Conservation (phyloP, 2,329 filamentous ascomycete species). For the Aspergillus neoniger region DNA sequence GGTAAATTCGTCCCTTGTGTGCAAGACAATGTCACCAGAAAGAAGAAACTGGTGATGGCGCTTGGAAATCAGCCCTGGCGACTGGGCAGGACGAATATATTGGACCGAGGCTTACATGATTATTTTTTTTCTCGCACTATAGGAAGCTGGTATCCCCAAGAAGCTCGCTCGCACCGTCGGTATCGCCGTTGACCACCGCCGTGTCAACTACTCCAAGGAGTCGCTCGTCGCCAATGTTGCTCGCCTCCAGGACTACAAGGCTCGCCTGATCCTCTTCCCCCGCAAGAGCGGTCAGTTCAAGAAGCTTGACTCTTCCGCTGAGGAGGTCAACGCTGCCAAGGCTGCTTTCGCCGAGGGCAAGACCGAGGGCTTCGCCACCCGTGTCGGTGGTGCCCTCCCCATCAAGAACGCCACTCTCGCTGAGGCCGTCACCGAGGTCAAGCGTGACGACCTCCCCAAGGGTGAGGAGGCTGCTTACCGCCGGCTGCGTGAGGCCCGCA, state of each 20-base stretch:
- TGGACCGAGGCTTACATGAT: slow-evolving; percentile 20
- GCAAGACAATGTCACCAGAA: background rate
- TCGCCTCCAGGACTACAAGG: slow-evolving; percentile 97
- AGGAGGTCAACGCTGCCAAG: slow-evolving; percentile 73
- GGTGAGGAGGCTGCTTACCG: slow-evolving; percentile 83
- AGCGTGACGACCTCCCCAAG: slow-evolving; percentile 77
- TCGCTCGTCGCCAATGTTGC: slow-evolving; percentile 91
- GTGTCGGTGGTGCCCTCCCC: slow-evolving; percentile 65
- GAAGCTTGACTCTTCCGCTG: slow-evolving; percentile 84
- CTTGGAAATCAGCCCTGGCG: background rate
- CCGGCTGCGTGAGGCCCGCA: slow-evolving; percentile 80
- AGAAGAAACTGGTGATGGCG: background rate
- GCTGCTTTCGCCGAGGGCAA: slow-evolving; percentile 54
- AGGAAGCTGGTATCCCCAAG: slow-evolving; percentile 95
- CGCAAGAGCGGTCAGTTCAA: slow-evolving; percentile 92
- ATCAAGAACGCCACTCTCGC: slow-evolving; percentile 64
- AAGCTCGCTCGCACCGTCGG: slow-evolving; percentile 94
- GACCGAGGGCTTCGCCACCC: slow-evolving; percentile 55
- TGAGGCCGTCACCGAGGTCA: slow-evolving; percentile 70
- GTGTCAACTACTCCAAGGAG: slow-evolving; percentile 96
- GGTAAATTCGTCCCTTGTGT: slow-evolving; percentile 58
- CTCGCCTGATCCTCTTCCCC: slow-evolving; percentile 95
- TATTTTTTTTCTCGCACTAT: slow-evolving; percentile 28
- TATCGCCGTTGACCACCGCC: slow-evolving; percentile 94
- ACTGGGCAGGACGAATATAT: background rate